Percentiles rank a stretch among this genome's conserved stretches.
Evolutionary conservation across 352 stramenopile species (phyloP).

Genomic region (Phytophthora macrochlamydospora): DNA sequence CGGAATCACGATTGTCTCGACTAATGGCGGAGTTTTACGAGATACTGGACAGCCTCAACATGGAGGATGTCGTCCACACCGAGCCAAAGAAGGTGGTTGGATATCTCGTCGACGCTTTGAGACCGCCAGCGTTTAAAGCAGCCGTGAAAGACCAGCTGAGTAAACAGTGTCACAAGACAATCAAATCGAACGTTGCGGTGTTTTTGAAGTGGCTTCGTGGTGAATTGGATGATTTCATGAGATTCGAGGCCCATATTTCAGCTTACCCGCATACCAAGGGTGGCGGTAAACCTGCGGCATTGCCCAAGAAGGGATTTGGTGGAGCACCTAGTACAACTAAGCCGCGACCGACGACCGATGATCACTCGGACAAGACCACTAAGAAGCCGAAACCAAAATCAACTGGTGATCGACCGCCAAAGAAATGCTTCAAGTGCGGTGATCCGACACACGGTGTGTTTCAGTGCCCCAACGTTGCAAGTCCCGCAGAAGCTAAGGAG

Average conservation of each 20-base stretch:
- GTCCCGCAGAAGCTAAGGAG: constrained; percentile 8
- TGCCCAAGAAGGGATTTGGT: background rate
- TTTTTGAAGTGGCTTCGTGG: constrained; percentile 10
- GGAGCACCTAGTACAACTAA: background rate
- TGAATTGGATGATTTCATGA: constrained; percentile 18
- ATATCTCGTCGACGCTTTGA: constrained; percentile 1
- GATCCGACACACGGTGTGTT: constrained; percentile 16
- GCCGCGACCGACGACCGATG: too few species aligned
- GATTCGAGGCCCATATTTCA: constrained; percentile 9
- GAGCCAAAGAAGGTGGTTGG: constrained; percentile 6
- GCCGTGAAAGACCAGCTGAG: constrained; percentile 7
- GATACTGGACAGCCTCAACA: constrained; percentile 2
- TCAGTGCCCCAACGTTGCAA: constrained; percentile 6
- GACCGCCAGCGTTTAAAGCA: background rate
- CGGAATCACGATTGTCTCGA: constrained; percentile 4
- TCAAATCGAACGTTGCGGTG: constrained; percentile 3
- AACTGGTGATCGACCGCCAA: background rate
- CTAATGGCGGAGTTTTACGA: constrained; percentile 5
- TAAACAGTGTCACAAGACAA: background rate
- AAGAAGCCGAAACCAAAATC: background rate
- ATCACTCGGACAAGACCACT: background rate
- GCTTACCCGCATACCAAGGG: background rate
- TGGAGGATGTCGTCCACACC: background rate
- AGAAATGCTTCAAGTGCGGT: constrained; percentile 11
- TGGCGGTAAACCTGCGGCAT: too few species aligned